Evolutionary conservation across 495 filamentous ascomycete species (phyloP).

Genomic region (Pseudotulostoma volvatum): DNA sequence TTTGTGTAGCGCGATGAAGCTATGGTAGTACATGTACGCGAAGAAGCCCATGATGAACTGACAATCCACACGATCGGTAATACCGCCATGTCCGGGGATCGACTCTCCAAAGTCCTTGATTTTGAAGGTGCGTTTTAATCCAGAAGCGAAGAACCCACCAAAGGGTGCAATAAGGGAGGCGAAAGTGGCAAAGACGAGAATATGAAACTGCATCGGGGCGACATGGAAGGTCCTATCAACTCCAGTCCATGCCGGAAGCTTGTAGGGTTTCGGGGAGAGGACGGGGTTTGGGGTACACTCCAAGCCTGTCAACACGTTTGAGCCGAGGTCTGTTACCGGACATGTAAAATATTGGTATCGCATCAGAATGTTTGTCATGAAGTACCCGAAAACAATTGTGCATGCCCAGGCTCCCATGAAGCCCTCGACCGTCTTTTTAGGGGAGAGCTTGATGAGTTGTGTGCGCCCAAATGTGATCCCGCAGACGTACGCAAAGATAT

Average conservation of each 20-base stretch:
- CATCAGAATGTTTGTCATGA: conserved; percentile 76
- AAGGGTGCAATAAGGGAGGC: conserved; percentile 96
- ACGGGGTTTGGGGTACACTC: conserved; percentile 86
- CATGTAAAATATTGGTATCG: conserved; percentile 96
- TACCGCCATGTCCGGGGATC: conserved; percentile 94
- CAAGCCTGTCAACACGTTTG: conserved; percentile 82
- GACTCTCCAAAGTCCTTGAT: conserved; percentile 99
- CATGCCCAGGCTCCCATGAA: conserved; percentile 96
- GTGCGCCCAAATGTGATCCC: conserved; percentile 95
- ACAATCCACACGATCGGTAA: conserved; percentile 99
- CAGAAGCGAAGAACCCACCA: conserved; percentile 96
- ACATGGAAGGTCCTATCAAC: conserved; percentile 46
- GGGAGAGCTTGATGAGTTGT: conserved; percentile 92
- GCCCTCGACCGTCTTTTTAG: conserved; percentile 98
- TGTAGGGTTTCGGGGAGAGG: conserved; percentile 66
- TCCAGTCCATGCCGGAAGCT: conserved; percentile 53
- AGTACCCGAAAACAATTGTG: conserved; percentile 70
- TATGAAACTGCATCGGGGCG: conserved; percentile 89
- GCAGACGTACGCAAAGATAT: conserved; percentile 96
- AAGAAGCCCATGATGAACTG: conserved; percentile 99
- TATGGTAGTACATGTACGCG: conserved; percentile 94
- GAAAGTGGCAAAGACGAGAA: conserved; percentile 79
- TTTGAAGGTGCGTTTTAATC: conserved; percentile 96
- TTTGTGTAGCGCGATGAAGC: conserved; percentile 81
- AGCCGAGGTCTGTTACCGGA: conserved; percentile 88